Evolutionary conservation across 345 rosid species (phyloP), one percentile per base, ranked within the genome.

Genomic region (Clausena lansium): DNA sequence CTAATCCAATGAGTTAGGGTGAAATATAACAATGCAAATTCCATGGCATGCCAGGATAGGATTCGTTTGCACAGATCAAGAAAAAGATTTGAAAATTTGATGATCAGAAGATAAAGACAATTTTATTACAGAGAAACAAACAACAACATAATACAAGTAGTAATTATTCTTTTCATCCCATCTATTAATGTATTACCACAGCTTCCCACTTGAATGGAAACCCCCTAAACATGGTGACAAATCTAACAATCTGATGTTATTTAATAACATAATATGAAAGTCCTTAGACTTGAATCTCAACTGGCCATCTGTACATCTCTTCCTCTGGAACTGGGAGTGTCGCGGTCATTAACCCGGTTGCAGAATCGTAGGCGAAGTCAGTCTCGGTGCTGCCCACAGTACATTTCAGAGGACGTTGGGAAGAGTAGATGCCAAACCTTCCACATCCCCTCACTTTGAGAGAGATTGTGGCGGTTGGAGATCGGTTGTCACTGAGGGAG

Each of bases 221-320:
- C 30, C 33, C 24, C 54, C 38, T 8, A 41, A 39, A 60, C 67
- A 73, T 36, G 22, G 17, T 58, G 68, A 71, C 33, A 57, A 45
- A 7, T 52, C 59, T 68, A 68, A 9, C 35, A 50, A 63, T 64
- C 24, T 1, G 9, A 76, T 35, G 32, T 71, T 22, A 35, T 9
- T 7, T 24, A 36, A n/a, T 70, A 58, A 6, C 59, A 73, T 73
- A 4, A 69, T 30, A 19, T 35, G 14, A 71, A 68, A 20, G 70
- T 38, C 30, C 28, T 82, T 83, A 92, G 74, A 96, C 87, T 77
- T 83, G 84, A 69, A 94, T 88, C 86, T 91, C 91, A 25, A 96
- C 81, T 7, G 79, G 83, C 99, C 99, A 96, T 85, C 90, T 87
- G 83, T 90, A 89, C 98, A 92, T 91, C 74, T 94, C 98, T 79